A percentile compares a stretch with the other conserved stretches of the same genome.
Evolutionary conservation across 176 grass and related monocot genomes (phyloP).

Genomic region (Chrysopogon serrulatus): DNA sequence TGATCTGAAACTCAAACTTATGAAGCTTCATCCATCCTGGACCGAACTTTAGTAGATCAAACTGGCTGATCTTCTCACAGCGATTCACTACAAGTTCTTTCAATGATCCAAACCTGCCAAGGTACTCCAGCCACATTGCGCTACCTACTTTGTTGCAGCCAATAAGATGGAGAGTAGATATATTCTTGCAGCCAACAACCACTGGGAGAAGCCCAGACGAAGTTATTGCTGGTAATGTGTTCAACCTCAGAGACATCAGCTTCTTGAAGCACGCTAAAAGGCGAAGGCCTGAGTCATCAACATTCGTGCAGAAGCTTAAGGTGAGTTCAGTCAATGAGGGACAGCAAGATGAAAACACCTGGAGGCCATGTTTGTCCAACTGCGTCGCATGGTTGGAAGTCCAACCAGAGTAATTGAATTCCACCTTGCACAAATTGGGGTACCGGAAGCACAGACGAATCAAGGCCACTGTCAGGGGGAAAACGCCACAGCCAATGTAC

Average conservation of each 20-base stretch:
- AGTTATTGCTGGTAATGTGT: constrained; percentile 22
- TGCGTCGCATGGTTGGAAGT: constrained; percentile 26
- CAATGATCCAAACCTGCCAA: constrained; percentile 35
- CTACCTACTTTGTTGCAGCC: constrained; percentile 30
- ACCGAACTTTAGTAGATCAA: constrained; percentile 34
- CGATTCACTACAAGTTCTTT: constrained; percentile 27
- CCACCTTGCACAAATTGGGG: constrained; percentile 18
- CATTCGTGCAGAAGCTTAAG: neutral
- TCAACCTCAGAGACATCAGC: constrained; percentile 41
- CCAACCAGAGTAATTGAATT: constrained; percentile 43
- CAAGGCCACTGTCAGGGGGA: constrained; percentile 9
- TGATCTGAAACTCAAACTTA: constrained; percentile 38
- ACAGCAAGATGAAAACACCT: constrained; percentile 4
- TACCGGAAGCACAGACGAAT: neutral
- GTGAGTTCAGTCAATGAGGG: constrained; percentile 30
- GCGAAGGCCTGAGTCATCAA: constrained; percentile 32
- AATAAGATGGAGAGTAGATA: constrained; percentile 39
- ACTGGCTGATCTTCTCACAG: constrained; percentile 18
- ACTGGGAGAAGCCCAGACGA: constrained; percentile 45
- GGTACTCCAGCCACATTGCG: constrained; percentile 36
- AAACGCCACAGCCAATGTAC: constrained; percentile 29
- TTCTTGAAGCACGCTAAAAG: constrained; percentile 34
- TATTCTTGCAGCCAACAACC: constrained; percentile 40
- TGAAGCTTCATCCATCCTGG: constrained; percentile 23
- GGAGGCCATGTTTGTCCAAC: constrained; percentile 32